phyloP scores from a whole-genome alignment of 2,329 filamentous ascomycete species.

The Fusarium newnesense region DNA sequence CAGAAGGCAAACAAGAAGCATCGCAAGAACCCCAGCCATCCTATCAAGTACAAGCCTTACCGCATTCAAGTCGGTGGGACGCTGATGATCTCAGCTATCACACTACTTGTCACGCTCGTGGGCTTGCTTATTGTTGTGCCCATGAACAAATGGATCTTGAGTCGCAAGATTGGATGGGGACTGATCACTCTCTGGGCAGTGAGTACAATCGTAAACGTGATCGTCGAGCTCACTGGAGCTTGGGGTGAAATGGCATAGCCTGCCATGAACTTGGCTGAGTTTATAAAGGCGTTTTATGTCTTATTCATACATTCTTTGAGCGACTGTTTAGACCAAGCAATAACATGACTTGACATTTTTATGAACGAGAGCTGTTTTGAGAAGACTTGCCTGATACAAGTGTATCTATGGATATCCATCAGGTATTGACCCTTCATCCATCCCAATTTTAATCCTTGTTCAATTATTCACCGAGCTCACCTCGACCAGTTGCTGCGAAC shows the following conservation, averaged over 20 bases:
- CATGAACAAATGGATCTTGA: slow-evolving; percentile 87
- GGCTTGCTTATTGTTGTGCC: slow-evolving; percentile 84
- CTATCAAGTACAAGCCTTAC: slow-evolving; percentile 78
- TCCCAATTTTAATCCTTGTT: background rate
- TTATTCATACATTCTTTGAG: background rate
- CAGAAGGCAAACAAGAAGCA: slow-evolving; percentile 73
- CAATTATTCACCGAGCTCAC: slow-evolving; percentile 21
- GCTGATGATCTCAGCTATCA: slow-evolving; percentile 85
- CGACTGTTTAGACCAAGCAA: slow-evolving; percentile 5
- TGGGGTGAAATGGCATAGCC: slow-evolving; percentile 51
- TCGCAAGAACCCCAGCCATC: slow-evolving; percentile 72
- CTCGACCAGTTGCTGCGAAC: background rate
- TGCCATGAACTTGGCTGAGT: background rate
- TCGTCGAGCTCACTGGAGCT: slow-evolving; percentile 76
- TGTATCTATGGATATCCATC: background rate
- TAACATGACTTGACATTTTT: background rate
- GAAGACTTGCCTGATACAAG: background rate
- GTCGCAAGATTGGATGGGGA: slow-evolving; percentile 80
- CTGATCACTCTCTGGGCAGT: slow-evolving; percentile 83
- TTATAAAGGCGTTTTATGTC: background rate
- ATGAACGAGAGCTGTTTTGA: background rate
- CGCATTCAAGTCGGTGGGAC: slow-evolving; percentile 86
- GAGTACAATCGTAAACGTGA: slow-evolving; percentile 83
- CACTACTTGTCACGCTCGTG: slow-evolving; percentile 81
- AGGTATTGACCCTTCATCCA: background rate